Evolutionary conservation across 768 basidiomycete species (phyloP), one percentile per base, ranked within the genome.

Genomic region (Serendipita sp.): DNA sequence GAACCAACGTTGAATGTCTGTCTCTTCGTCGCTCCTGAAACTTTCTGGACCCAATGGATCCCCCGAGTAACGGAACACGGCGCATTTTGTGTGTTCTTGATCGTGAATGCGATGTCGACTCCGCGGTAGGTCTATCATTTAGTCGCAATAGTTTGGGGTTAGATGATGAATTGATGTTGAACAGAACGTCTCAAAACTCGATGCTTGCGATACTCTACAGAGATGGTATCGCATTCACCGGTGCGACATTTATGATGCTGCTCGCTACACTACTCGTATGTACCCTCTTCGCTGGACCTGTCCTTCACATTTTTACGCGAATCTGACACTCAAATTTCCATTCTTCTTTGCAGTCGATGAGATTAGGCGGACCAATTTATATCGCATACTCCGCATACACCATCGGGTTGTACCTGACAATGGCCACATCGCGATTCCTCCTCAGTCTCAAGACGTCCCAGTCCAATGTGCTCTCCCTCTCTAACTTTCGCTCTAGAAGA

Each of bases 21-120:
- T 16, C 18, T 52, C 18, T 18, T 32, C 32, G 2, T 23, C 2
- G 18, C 32, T 7, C 48, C 18, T 23, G 48, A 52, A 32, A 52
- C 8, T 10, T 52, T 52, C 10, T 60, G 56, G 56, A 60, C 56
- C 16, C 56, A 28, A 60, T 60, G 56, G 56, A 32, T 60, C 56
- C 56, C 56, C 18, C 28, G 56, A 28, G 4, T 36, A 23, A 38
- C 56, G 28, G 56, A 60, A 10, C 56, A 60, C 18, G 56, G 30
- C 18, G 16, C 35, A 23, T 38, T 60, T 8, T 32, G 16, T 35
- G 56, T 18, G 16, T 60, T 60, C 18, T 35, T 60, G 28, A 60
- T 38, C 10, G n/a, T 60, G 13, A 60, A 60, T 35, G 56, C 56
- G 10, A 60, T 60, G 56, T 28, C 28, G 4, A 60, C 56, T 8